phyloP scores from a whole-genome alignment of 2,329 filamentous ascomycete genomes.

The Penicillium sp. region DNA sequence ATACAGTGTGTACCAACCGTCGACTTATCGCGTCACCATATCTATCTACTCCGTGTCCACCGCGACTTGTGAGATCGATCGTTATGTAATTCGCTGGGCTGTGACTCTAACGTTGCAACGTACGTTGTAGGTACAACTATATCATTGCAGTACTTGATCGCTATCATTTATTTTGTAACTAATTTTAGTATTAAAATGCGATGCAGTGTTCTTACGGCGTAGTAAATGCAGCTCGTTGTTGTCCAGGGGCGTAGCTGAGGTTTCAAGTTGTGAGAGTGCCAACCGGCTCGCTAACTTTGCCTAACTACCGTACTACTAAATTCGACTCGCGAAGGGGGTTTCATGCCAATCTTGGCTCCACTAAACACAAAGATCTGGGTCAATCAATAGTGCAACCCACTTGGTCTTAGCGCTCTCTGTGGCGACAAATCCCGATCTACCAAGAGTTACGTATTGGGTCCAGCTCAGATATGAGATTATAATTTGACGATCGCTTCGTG shows the following conservation, averaged over 20 bases:
- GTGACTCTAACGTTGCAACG: not conserved
- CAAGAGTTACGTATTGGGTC: not conserved
- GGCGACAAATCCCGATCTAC: not conserved
- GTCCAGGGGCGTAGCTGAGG: not conserved
- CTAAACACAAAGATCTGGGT: not conserved
- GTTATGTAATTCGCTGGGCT: not conserved
- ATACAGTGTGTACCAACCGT: not conserved
- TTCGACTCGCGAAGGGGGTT: not conserved
- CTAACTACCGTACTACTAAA: not conserved
- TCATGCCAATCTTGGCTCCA: conserved; percentile 5
- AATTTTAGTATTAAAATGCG: not conserved
- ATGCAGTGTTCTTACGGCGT: not conserved
- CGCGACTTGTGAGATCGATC: not conserved
- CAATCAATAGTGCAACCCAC: conserved; percentile 21
- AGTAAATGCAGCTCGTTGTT: not conserved
- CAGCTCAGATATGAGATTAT: not conserved
- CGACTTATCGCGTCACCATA: not conserved
- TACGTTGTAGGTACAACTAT: too few species aligned
- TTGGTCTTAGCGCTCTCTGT: conserved; percentile 9
- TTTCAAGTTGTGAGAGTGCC: not conserved
- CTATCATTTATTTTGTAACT: not conserved
- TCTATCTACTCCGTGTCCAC: not conserved
- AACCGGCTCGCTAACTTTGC: not conserved
- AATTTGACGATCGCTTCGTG: not conserved
- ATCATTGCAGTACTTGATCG: not conserved